Evolutionary conservation across 208 protist genomes (phyloP), one percentile per base, ranked within the genome.

Genomic region (Leishmania aethiopica): DNA sequence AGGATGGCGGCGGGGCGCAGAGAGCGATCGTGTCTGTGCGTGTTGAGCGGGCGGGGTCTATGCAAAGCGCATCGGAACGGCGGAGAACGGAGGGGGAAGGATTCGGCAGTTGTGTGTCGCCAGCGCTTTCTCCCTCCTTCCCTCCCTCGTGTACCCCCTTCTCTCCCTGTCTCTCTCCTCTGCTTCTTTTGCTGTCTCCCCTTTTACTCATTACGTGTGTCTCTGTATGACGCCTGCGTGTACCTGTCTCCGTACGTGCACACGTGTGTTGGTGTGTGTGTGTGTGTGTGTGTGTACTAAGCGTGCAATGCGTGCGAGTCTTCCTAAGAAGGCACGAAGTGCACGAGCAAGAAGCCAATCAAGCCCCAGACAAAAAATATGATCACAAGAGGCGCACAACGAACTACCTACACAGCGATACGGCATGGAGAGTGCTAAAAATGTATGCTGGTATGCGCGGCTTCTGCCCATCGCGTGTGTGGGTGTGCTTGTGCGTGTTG

Each of bases 181-280:
- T 51, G 22, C 45, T 37, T 74, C 25, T 74, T 35, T 53, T 53
- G 25, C 70, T 51, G 11, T 47, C 15, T 47, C 25, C 40, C 25
- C 45, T 55, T 28, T 15, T 10, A 40, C 55, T 28, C 45, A 22
- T 49, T 5, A 55, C 70, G 51, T 62, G 37, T 64, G 51, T 28
- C 73, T 77, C 73, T 77, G 53, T 64, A 15, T 64, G 73, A n/a
- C 45, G 51, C 32, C 37, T 42, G 73, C 19, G 73, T 77, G 47
- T 74, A 28, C 35, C 66, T 72, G 66, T 74, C 32, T 25, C n/a
- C 19, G 19, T 28, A 37, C 45, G 72, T 59, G n/a, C 19, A 22
- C 42, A 1, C 32, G 55, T 42, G 35, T 66, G 55, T 40, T 17
- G 42, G 42, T 8, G 53, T 37, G 37, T 37, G 37, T 37, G 37